Evolutionary conservation across 352 stramenopile species (phyloP), one percentile per base, ranked within the genome.

Genomic region (Phytophthora uliginosa): DNA sequence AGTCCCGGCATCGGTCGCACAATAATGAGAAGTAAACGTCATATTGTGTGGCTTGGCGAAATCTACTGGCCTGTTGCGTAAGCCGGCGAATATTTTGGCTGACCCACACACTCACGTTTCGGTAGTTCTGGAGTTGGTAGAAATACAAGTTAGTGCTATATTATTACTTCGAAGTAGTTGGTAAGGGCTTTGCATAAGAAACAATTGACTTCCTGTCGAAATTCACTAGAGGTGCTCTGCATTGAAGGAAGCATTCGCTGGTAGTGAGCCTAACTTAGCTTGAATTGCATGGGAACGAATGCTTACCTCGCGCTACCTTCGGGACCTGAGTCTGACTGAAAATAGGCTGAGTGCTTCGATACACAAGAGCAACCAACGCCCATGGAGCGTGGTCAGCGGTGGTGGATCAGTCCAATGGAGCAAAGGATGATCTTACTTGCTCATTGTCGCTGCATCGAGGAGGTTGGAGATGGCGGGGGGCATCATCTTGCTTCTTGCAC

Each of bases 361-460:
- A 20, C 15, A 22, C n/a, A 24, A 52, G 45, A 26, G 45, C 45
- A 28, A 51, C 5, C 7, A 17, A n/a, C n/a, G n/a, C n/a, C 18
- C 18, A 24, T 52, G n/a, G 45, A 56, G 12, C 24, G 8, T 52
- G 17, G 2, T 10, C 45, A 52, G 8, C n/a, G 45, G 7, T 26
- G 45, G 3, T 12, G 15, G 20, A 18, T 55, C 48, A 7, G 4
- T 34, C 20, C 48, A 12, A 52, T 26, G 45, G 18, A 22, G 7
- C 20, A n/a, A 62, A 7, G 84, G 76, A 10, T 95, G 86, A 50
- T 28, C 20, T 28, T 52, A 52, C 12, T 52, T 52, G 45, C 3
- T 10, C 7, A 56, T 56, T 56, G 10, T 13, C 12, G 15, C 22
- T 31, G 22, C 50, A 56, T 36, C 50, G 7, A 36, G 4, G 12